Conservation (phyloP, 441 rosid genomes). For the Flueggea neowawraea region DNA sequence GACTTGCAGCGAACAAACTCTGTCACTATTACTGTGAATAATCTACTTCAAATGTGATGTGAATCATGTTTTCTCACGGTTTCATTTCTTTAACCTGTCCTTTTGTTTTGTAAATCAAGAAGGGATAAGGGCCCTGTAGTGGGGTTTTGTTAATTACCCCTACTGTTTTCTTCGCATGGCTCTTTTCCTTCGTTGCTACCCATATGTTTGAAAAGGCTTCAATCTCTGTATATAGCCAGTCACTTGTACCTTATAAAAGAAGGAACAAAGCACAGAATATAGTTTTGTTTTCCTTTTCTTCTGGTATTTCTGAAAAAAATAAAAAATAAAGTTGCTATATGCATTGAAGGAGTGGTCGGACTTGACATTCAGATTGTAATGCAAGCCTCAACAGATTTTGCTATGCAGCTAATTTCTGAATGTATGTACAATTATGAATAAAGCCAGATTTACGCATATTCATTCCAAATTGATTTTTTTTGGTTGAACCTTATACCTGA, state of each 20-base stretch:
- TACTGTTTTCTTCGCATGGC: conserved; percentile 13
- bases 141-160: conserved; percentile 16
- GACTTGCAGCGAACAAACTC: conserved; percentile 94
- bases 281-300: neutral
- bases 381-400: conserved; percentile 4
- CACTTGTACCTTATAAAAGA: conserved; percentile 17
- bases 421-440: conserved; percentile 7
- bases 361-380: conserved; percentile 7
- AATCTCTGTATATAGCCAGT: conserved; percentile 36
- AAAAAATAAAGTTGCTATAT: conserved; percentile 15
- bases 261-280: conserved; percentile 21
- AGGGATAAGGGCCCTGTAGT: conserved; percentile 27
- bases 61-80: conserved; percentile 1
- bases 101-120: conserved; percentile 8
- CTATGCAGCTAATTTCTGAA: no score
- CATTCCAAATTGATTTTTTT: neutral
- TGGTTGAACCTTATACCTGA: neutral
- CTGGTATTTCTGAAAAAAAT: conserved; percentile 16
- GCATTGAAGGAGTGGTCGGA: conserved; percentile 9
- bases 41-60: conserved; percentile 91
- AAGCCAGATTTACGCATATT: neutral
- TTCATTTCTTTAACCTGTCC: conserved; percentile 3
- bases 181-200: conserved; percentile 12
- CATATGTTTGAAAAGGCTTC: conserved; percentile 24
- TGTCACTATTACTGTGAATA: conserved; percentile 87